Base-by-base conservation (phyloP, 1,139 yeast species). In the Kurtzmaniella quercitrusa region DNA sequence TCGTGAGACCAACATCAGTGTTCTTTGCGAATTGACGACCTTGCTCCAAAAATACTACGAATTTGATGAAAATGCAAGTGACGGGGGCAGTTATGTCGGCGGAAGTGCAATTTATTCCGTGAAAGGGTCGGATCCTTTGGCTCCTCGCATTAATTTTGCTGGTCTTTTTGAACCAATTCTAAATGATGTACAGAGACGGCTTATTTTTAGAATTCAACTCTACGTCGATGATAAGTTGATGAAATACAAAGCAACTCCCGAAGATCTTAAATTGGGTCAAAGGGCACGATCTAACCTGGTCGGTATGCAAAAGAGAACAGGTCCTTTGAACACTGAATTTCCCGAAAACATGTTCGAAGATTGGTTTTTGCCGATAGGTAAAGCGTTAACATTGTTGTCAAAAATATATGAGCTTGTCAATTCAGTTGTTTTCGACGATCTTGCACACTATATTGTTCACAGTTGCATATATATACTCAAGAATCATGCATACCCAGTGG, bases 401-500 rank as follows among this genome's bases (percentile, higher is more conserved):
- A 86, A 81, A 55, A 84, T 91, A 18, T 87, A 88, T 57, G 95
- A 88, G 55, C 68, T 89, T 51, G 77, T 91, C 20, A 82, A 84
- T 50, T 79, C 85, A 1, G 68, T 78, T 8, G 87, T 89, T 1
- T 91, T 91, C 64, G 96, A 89, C 56, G 96, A 88, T 56, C 64
- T 91, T 48, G 96, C 97, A 0, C 96, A 89, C 58, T 80, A 85
- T 43, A 82, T 88, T 45, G 88, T 91, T 5, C 96, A 88, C 56
- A 78, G 85, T 39, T 84, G 95, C 52, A 75, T 91, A 33, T 59
- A 66, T 35, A 41, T 85, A 80, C 23, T 71, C 74, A 59, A 76
- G 66, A 59, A 69, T 56, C 53, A 65, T 32, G 87, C 86, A 6
- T 78, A 75, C 50, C 66, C 47, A 63, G 74, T 47, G 49, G 66